Evolutionary conservation across 345 rosid species (phyloP).

Genomic region (Dipteronia sinensis): DNA sequence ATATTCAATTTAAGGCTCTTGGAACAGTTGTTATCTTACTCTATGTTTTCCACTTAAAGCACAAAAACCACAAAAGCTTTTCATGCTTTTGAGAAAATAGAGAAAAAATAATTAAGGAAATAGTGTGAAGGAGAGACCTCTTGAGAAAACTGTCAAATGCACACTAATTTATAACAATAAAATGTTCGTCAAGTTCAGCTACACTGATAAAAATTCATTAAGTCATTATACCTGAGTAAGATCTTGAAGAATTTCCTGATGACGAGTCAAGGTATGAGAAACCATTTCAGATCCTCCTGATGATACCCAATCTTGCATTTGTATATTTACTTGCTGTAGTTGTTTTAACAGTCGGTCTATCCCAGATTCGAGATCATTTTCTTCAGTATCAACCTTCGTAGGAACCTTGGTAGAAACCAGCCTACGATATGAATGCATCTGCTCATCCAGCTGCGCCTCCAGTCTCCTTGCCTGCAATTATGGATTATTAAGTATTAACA

Average conservation of each 20-base stretch:
- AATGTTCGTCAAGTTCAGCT: background rate
- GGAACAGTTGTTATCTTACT: background rate
- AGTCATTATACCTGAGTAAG: conserved; percentile 69
- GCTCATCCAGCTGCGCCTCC: conserved; percentile 97
- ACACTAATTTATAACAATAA: background rate
- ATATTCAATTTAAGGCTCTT: conserved; percentile 2
- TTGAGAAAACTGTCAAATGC: background rate
- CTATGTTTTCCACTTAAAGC: background rate
- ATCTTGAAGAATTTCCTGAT: conserved; percentile 96
- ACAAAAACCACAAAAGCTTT: background rate
- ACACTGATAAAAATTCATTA: background rate
- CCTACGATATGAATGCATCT: conserved; percentile 89
- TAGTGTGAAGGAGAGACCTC: background rate
- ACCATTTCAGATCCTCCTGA: conserved; percentile 98
- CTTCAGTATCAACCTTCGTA: conserved; percentile 55
- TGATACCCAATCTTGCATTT: conserved; percentile 98
- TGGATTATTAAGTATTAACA: background rate
- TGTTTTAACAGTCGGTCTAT: conserved; percentile 68
- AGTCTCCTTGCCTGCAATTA: conserved; percentile 83
- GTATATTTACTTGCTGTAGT: conserved; percentile 78
- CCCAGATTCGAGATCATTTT: conserved; percentile 80
- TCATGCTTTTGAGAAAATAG: background rate
- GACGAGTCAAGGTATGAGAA: conserved; percentile 94
- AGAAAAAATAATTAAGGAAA: background rate
- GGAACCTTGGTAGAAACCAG: conserved; percentile 74